Percentiles rank a stretch among this genome's conserved stretches.
Evolutionary conservation across 306 rosid species (phyloP).

Genomic region (Dryas drummondii): DNA sequence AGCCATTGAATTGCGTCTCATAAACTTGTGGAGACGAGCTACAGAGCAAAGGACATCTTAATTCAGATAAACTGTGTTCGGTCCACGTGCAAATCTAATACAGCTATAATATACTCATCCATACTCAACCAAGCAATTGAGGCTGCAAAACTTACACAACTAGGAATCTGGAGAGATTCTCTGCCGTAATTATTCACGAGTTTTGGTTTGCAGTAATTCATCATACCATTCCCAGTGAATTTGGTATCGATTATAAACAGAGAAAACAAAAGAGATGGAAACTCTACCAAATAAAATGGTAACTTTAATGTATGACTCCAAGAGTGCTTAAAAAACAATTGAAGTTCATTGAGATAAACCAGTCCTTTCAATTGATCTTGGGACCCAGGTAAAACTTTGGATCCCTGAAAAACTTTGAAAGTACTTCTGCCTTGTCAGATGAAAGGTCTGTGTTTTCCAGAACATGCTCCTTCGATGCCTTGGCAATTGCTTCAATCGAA

Average conservation of each 20-base stretch:
- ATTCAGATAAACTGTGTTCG: no score
- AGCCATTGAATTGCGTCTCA: no score
- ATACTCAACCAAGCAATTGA: no score
- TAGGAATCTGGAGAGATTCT: not conserved
- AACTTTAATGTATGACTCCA: not conserved
- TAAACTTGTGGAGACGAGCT: no score
- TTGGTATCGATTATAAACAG: no score
- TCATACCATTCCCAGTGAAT: not conserved
- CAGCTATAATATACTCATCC: no score
- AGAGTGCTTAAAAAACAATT: not conserved
- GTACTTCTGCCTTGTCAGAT: conserved; percentile 65
- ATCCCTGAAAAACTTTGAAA: conserved; percentile 74
- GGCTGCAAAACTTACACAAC: no score
- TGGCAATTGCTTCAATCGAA: conserved; percentile 80
- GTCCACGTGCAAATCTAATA: no score
- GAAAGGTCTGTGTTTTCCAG: conserved; percentile 89
- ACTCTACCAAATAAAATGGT: not conserved
- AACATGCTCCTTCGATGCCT: conserved; percentile 68
- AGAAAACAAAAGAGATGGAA: no score
- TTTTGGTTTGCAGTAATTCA: not conserved
- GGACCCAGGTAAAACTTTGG: conserved; percentile 67
- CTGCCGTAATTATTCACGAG: not conserved
- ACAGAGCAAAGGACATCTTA: no score
- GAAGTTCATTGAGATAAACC: conserved; percentile 5
- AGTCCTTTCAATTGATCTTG: conserved; percentile 48